A percentile compares a stretch with the other conserved stretches of the same genome.
Evolutionary conservation across 2,329 filamentous ascomycete species (phyloP).

Genomic region (Epichloe glyceriae): DNA sequence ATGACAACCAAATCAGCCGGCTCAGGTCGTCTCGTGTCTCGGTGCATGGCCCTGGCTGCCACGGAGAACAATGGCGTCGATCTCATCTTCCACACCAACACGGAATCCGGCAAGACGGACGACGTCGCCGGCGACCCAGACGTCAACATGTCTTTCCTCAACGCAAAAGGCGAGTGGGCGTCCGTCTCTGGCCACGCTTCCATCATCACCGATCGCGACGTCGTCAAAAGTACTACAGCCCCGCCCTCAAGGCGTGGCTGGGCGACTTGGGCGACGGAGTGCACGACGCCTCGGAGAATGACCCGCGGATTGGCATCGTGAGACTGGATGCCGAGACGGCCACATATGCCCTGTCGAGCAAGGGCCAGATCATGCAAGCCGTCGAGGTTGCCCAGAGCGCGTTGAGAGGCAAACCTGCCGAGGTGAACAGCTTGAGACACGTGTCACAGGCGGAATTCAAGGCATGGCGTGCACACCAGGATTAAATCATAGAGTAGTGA

Average conservation of each 20-base stretch:
- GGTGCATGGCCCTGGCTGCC: conserved; percentile 74
- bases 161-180: conserved; percentile 68
- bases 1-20: conserved; percentile 64
- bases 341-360: conserved; percentile 55
- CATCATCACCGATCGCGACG: conserved; percentile 54
- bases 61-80: conserved; percentile 71
- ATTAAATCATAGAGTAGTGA: background rate
- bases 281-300: conserved; percentile 70
- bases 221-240: conserved; percentile 66
- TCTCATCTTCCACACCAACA: conserved; percentile 84
- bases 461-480: conserved; percentile 32
- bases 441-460: conserved; percentile 52
- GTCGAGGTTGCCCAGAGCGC: conserved; percentile 65
- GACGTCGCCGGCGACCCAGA: conserved; percentile 61
- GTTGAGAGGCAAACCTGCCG: conserved; percentile 56
- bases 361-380: conserved; percentile 49
- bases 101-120: conserved; percentile 76
- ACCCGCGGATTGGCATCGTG: conserved; percentile 73
- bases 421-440: conserved; percentile 65
- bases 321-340: conserved; percentile 59
- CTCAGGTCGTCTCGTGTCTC: conserved; percentile 57
- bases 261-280: conserved; percentile 73
- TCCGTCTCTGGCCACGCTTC: conserved; percentile 63
- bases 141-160: conserved; percentile 73
- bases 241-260: conserved; percentile 67